Evolutionary conservation across 257 asterid genomes (phyloP), one percentile per base, ranked within the genome.

Genomic region (Phtheirospermum japonicum): DNA sequence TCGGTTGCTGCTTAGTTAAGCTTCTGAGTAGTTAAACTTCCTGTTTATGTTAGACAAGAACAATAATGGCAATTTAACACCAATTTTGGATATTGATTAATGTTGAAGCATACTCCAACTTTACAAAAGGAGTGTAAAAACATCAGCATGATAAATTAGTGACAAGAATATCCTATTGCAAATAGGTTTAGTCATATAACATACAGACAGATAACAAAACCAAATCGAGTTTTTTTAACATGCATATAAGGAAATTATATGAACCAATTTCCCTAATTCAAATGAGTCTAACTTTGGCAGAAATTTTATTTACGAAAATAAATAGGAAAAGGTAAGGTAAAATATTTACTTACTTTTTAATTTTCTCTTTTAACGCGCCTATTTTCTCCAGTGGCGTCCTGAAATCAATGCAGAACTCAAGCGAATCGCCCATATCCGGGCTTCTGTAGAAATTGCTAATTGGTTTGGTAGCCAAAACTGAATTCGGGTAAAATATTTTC

Each of bases 361-460:
- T 73, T 71, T 61, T 76, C 52, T 80, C 85, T 39, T 65, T 76
- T 18, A 80, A 33, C 6, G 64, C 3, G 55, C 78, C 82, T 9
- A 80, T 80, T 60, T 73, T 80, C 57, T 76, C 80, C 48, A 71
- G 5, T 0, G 82, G 80, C 0, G 85, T 80, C 75, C 37, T 76
- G 78, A 80, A 76, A 39, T 70, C 80, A 19, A 76, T 73, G 70
- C 68, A 56, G 72, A 80, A 76, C 66, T 80, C 85, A 12, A 80
- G 58, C 1, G 75, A 33, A 48, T 79, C 85, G 5, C 85, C 75
- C 85, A 79, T 79, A 45, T 79, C 82, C 1, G 85, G 85, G 62
- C 85, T 79, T 52, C 85, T 56, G 57, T 76, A 76, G 77, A 73
- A 77, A 54, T 80, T 80, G 75, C 78, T 66, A 8, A 80, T 80